Percentiles rank a stretch among this genome's conserved stretches.
Conservation (phyloP, 2,329 filamentous ascomycete genomes). For the Penicillium glabrum region DNA sequence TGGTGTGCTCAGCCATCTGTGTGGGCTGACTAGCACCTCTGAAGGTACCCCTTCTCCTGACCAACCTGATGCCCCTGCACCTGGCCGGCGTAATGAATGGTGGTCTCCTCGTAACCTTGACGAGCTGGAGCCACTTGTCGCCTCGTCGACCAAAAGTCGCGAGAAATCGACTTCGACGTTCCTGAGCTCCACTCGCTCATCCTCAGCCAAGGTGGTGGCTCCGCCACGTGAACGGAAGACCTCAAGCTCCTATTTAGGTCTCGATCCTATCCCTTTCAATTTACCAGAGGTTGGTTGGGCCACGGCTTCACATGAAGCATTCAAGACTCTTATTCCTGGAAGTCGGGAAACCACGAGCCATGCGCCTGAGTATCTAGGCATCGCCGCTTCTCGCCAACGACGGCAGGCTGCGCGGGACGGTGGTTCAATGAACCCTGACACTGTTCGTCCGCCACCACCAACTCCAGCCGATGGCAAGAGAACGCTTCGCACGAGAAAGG, state of each 20-base stretch:
- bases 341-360: slow-evolving; percentile 74
- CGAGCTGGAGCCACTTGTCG: slow-evolving; percentile 63
- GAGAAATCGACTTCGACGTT: slow-evolving; percentile 67
- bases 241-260: slow-evolving; percentile 47
- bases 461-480: slow-evolving; percentile 53
- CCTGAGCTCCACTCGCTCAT: slow-evolving; percentile 84
- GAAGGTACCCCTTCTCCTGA: slow-evolving; percentile 14
- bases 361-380: slow-evolving; percentile 74
- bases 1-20: slow-evolving; percentile 85
- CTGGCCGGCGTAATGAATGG: slow-evolving; percentile 52
- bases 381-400: slow-evolving; percentile 62
- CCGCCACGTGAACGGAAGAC: slow-evolving; percentile 57
- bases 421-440: slow-evolving; percentile 33
- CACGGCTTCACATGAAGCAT: slow-evolving; percentile 77
- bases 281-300: slow-evolving; percentile 84
- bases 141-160: slow-evolving; percentile 55
- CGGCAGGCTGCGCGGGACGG: slow-evolving; percentile 56
- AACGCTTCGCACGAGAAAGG: slow-evolving; percentile 70
- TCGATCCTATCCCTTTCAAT: slow-evolving; percentile 57
- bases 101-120: slow-evolving; percentile 68
- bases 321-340: slow-evolving; percentile 75
- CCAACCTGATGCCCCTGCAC: background rate
- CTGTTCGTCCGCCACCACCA: slow-evolving; percentile 7
- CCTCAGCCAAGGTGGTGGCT: slow-evolving; percentile 74
- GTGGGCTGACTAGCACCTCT: slow-evolving; percentile 65